phyloP scores from a whole-genome alignment of 176 grass and related monocot genomes.

The Carex parvula region DNA sequence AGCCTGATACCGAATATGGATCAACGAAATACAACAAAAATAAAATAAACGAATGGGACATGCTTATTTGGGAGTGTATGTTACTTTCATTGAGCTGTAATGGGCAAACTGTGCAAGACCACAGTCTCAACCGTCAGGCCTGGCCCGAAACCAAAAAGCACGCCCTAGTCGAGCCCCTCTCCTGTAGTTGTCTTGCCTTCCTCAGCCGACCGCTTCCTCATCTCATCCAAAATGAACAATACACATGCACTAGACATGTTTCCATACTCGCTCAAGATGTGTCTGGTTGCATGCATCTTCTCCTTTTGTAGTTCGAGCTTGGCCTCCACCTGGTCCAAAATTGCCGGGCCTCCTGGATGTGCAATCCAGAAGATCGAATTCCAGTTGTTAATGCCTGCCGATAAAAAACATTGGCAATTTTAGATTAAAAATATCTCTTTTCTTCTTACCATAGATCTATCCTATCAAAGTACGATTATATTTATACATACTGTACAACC shows the following conservation, averaged over 20 bases:
- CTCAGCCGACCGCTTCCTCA: background rate
- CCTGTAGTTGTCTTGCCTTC: conserved; percentile 23
- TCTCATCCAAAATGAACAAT: conserved; percentile 24
- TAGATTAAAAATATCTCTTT: background rate
- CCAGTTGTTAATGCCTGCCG: background rate
- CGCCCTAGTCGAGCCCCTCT: conserved; percentile 21
- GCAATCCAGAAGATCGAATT: conserved; percentile 22
- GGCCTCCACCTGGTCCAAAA: conserved; percentile 24
- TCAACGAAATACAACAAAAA: background rate
- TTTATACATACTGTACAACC: background rate
- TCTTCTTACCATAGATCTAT: no score
- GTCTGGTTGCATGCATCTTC: conserved; percentile 19
- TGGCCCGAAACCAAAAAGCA: conserved; percentile 23
- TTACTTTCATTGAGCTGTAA: background rate
- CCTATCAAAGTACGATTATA: background rate
- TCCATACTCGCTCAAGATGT: conserved; percentile 10
- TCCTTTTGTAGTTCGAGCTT: conserved; percentile 21
- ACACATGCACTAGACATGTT: conserved; percentile 26
- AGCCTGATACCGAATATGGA: no score
- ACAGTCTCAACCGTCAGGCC: conserved; percentile 26
- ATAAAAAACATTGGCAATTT: background rate
- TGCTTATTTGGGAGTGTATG: background rate
- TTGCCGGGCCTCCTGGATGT: conserved; percentile 16
- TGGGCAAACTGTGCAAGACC: conserved; percentile 11
- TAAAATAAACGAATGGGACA: background rate